These are phyloP conservation scores for Daldinia eschscholtzii DNA, from an alignment of 2,329 filamentous ascomycete species.

Conservation along the genomic window DNA sequence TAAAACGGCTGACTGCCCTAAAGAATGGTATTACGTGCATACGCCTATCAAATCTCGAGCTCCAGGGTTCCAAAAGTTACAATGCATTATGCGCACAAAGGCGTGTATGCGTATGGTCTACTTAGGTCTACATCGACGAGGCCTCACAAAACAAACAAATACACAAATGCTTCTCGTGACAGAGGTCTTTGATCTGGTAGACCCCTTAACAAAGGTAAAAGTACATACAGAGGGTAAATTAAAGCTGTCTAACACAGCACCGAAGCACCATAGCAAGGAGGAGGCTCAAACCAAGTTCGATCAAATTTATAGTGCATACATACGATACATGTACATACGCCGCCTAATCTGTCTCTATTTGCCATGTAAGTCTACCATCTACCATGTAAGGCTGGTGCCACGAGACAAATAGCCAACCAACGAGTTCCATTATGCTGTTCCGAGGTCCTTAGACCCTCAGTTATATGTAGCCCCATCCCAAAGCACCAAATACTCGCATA, in stretches of 20 bases:
- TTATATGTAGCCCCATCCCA: conserved; percentile 23
- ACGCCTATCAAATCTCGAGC: conserved; percentile 43
- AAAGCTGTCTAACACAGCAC: neutral
- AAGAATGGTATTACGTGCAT: conserved; percentile 49
- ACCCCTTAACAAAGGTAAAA: conserved; percentile 3
- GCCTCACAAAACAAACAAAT: conserved; percentile 43
- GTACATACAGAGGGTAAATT: neutral
- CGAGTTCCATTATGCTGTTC: conserved; percentile 14
- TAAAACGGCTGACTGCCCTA: conserved; percentile 36
- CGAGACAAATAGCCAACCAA: conserved; percentile 28
- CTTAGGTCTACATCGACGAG: conserved; percentile 23
- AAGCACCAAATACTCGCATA: neutral
- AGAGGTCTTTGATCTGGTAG: conserved; percentile 8
- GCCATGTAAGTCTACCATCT: neutral
- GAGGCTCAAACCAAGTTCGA: conserved; percentile 31
- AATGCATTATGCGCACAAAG: conserved; percentile 40
- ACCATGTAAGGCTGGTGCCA: conserved; percentile 2
- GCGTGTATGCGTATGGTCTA: neutral
- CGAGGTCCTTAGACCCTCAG: conserved; percentile 14
- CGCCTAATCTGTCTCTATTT: neutral
- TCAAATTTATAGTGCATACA: conserved; percentile 12
- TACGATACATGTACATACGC: neutral
- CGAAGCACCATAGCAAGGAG: neutral
- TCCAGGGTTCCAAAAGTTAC: conserved; percentile 22
- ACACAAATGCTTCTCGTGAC: conserved; percentile 26